Evolutionary conservation across 768 basidiomycete species (phyloP).

Genomic region (Leccinellum rugosiceps): DNA sequence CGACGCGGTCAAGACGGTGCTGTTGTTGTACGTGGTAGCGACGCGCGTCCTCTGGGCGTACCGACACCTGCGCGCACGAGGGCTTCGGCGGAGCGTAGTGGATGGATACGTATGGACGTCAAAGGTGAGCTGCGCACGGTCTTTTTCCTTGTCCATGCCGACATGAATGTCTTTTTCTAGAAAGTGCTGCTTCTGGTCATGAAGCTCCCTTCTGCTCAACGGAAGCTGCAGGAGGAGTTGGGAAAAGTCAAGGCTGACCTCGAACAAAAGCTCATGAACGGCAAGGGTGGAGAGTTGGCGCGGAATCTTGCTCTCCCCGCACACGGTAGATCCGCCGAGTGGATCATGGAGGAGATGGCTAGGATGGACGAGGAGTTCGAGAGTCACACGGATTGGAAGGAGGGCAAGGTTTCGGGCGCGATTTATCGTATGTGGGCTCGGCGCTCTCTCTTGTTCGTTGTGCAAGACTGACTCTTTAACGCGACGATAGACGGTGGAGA

Average conservation of each 20-base stretch:
- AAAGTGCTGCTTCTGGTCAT: constrained; percentile 54
- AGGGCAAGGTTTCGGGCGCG: constrained; percentile 79
- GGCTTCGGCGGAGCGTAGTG: constrained; percentile 24
- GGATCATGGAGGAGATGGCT: constrained; percentile 77
- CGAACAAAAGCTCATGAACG: constrained; percentile 58
- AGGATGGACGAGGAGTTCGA: constrained; percentile 66
- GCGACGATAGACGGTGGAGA: constrained; percentile 67
- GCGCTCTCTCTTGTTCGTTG: not conserved
- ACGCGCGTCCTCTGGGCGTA: constrained; percentile 25
- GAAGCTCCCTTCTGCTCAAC: constrained; percentile 55
- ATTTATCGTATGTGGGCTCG: constrained; percentile 70
- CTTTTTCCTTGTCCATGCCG: not conserved
- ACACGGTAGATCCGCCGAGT: constrained; percentile 61
- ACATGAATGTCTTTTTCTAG: constrained; percentile 35
- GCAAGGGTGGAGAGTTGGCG: constrained; percentile 56
- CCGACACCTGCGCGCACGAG: constrained; percentile 39
- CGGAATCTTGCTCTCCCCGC: constrained; percentile 66
- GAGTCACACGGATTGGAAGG: constrained; percentile 50
- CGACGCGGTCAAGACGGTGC: constrained; percentile 30
- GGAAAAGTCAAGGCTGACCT: constrained; percentile 61
- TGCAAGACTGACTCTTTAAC: too few species aligned
- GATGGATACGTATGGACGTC: constrained; percentile 30
- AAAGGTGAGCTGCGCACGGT: constrained; percentile 12
- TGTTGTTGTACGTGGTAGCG: constrained; percentile 34
- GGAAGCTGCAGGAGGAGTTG: constrained; percentile 63